Evolutionary conservation across 1,284 basidiomycete species (phyloP), one percentile per base, ranked within the genome.

Genomic region (Prillingera fragicola): DNA sequence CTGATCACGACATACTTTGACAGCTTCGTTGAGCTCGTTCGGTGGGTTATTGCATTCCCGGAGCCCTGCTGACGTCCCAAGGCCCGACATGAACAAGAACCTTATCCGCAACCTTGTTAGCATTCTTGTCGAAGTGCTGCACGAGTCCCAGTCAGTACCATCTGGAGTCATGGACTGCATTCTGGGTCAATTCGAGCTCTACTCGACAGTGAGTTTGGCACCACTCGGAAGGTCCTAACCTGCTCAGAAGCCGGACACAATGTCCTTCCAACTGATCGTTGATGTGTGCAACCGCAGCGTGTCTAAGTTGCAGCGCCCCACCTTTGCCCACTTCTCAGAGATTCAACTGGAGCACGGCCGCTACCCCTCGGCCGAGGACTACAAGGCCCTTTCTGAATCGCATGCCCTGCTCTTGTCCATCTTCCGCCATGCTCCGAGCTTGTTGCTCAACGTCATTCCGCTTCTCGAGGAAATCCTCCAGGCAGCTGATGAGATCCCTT

Each of bases 271-370:
- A 25, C 77, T 98, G n/a, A 88, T 90, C 0, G 83, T 87, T 4
- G 81, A 85, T 56, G 83, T 98, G 26, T 94, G 90, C 74, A 88
- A 83, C 48, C 76, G 78, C 19, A 84, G 85, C 0, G 78, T 85
- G 4, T 87, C 91, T 67, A 87, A 86, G 62, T 78, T 98, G 12
- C 89, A 94, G 63, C 82, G 90, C 17, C 81, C 91, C 48, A 83
- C 96, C 36, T 87, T 83, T 50, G 84, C 87, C 52, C 90, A 94
- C 70, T 94, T 95, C 65, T 84, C 85, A 24, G 90, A 92, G 59
- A 81, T 87, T 50, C 84, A 95, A 52, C 77, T 85, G 22, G 70
- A 79, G 24, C 79, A 63, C 58, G 71, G 72, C 41, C 50, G 64
- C 37, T 65, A 64, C 43, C 68, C 65, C 27, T 60, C 74, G 29